These are phyloP conservation scores for Mollisia scopiformis DNA, from an alignment of 2,329 filamentous ascomycete genomes.

Conservation along the genomic window DNA sequence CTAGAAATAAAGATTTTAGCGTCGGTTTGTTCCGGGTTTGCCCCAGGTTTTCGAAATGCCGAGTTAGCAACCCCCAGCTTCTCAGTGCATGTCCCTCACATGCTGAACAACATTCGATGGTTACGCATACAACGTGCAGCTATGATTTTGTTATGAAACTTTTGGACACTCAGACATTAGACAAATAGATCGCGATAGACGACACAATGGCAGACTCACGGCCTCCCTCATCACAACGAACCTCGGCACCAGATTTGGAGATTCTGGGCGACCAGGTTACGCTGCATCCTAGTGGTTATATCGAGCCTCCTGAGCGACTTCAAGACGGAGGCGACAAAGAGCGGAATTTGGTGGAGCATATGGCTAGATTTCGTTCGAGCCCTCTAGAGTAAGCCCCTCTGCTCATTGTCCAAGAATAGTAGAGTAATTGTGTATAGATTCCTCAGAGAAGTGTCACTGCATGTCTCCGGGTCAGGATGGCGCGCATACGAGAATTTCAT, in stretches of 20 bases:
- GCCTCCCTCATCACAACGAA: conserved; percentile 34
- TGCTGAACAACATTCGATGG: conserved; percentile 10
- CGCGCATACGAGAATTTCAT: conserved; percentile 89
- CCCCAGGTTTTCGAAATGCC: background rate
- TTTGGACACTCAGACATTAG: background rate
- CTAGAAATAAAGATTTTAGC: conserved; percentile 8
- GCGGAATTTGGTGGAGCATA: conserved; percentile 76
- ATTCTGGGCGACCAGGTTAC: conserved; percentile 76
- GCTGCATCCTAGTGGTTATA: conserved; percentile 72
- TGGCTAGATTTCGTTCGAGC: conserved; percentile 80
- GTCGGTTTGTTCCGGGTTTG: background rate
- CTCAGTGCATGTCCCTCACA: background rate
- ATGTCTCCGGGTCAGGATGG: conserved; percentile 94
- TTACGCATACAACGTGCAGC: background rate
- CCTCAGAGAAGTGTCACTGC: conserved; percentile 88
- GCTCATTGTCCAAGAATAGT: background rate
- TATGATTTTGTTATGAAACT: conserved; percentile 22
- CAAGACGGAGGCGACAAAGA: conserved; percentile 60
- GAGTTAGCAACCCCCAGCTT: conserved; percentile 6
- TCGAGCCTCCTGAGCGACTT: conserved; percentile 49
- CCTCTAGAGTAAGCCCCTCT: conserved; percentile 55
- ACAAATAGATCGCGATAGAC: background rate
- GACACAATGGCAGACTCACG: conserved; percentile 40
- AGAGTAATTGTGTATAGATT: conserved; percentile 58
- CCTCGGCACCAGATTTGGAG: conserved; percentile 74